Base-by-base conservation (phyloP, 768 basidiomycete genomes). In the Pholiota molesta region DNA sequence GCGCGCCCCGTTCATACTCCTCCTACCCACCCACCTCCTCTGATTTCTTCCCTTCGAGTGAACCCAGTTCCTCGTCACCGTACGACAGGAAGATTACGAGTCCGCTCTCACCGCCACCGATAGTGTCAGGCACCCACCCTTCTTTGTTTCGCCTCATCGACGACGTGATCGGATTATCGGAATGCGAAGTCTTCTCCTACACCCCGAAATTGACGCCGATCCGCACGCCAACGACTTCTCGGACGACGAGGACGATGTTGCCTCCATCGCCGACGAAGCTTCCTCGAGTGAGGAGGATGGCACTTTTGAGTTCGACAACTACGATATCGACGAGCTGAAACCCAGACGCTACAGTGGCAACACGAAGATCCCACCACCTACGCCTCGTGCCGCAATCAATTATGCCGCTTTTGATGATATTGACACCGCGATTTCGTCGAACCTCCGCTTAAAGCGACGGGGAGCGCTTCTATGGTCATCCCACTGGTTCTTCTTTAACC, bases 151-250 rank as follows among this genome's bases (percentile, higher is more conserved):
- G 90, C 61, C 84, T 92, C 60, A 85, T 99, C 49, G 89, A 95
- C 82, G 90, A 95, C 47, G 91, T 92, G 69, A 92, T 99, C 66
- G 90, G 91, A 31, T 83, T 99, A 23, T 78, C 86, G 42, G 95
- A 98, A 63, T 97, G 94, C 79, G 96, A 98, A 72, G 95, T 98
- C 61, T 99, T 90, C 77, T 92, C 94, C 2, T 99, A 95, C 79
- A 83, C 86, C 42, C 97, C 52, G 94, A 97, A 75, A 88, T 91
- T 62, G 94, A 97, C 66, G 89, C 90, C 26, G 97, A 99, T 78
- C 97, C 97, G 1, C 95, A 99, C 67, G 92, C 91, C 47, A 86
- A 87, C 71, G 88, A 93, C 78, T 85, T 88, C 69, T 85, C 86
- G 28, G 89, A 92, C 69, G 90, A 90, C 71, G 90, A 92, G 66